Percentiles rank a stretch among this genome's conserved stretches.
Conservation (phyloP, 2,329 filamentous ascomycete species). For the Exophiala viscosa region DNA sequence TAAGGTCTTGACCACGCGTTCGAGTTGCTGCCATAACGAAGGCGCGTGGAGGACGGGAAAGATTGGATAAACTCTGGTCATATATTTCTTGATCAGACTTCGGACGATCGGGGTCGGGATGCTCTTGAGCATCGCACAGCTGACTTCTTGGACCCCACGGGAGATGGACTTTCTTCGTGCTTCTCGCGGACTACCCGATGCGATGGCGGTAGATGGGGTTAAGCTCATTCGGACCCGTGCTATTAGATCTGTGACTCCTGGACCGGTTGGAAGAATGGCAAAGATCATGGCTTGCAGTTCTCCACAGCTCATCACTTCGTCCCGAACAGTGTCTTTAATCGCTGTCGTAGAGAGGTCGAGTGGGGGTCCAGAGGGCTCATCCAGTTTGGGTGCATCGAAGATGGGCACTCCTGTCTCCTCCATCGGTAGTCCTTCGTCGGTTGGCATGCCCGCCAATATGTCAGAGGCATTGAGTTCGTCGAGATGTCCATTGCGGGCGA, state of each 20-base stretch:
- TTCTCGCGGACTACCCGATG: constrained; percentile 21
- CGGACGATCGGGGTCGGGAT: constrained; percentile 28
- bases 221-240: constrained; percentile 34
- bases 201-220: constrained; percentile 31
- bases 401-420: constrained; percentile 19
- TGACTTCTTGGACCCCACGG: constrained; percentile 23
- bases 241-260: constrained; percentile 32
- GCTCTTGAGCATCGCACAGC: constrained; percentile 27
- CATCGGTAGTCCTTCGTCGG: constrained; percentile 24
- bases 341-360: constrained; percentile 6
- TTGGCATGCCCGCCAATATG: constrained; percentile 29
- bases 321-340: constrained; percentile 23
- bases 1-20: constrained; percentile 22
- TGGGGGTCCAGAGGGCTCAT: constrained; percentile 12
- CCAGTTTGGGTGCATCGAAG: constrained; percentile 18
- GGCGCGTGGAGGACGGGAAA: constrained; percentile 31
- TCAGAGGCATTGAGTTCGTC: constrained; percentile 28
- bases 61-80: constrained; percentile 32
- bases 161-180: constrained; percentile 24
- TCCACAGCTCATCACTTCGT: constrained; percentile 30
- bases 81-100: constrained; percentile 33
- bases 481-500: constrained; percentile 30
- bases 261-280: constrained; percentile 31
- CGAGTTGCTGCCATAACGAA: constrained; percentile 31
- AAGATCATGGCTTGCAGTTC: constrained; percentile 32